phyloP scores from a whole-genome alignment of 257 asterid genomes.

The Coffea canephora region DNA sequence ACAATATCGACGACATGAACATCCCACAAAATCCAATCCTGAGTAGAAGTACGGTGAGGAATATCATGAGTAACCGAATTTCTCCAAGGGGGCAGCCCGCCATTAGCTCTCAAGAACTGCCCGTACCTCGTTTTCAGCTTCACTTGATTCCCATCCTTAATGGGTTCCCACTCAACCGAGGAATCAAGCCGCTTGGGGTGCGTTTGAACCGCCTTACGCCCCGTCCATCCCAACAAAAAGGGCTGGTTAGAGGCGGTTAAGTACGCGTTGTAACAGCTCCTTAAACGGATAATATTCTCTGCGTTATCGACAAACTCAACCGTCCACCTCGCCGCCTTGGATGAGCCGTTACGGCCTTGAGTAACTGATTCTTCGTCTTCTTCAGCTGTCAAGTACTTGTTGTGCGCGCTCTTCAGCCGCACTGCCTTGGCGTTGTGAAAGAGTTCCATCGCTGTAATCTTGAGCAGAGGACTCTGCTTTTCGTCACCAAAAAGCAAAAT shows the following conservation, averaged over 20 bases:
- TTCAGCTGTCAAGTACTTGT: conserved; percentile 42
- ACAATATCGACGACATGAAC: conserved; percentile 66
- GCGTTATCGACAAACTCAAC: conserved; percentile 32
- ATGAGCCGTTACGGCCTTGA: conserved; percentile 36
- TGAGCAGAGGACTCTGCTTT: conserved; percentile 19
- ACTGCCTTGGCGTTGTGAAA: conserved; percentile 40
- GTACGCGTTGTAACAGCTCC: conserved; percentile 39
- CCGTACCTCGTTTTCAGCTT: conserved; percentile 91
- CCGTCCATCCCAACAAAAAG: conserved; percentile 72
- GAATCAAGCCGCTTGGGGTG: conserved; percentile 66
- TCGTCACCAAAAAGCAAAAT: neutral
- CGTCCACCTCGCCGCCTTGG: conserved; percentile 36
- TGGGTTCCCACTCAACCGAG: conserved; percentile 95
- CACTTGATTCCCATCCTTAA: conserved; percentile 56
- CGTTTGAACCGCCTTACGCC: conserved; percentile 68
- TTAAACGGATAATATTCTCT: conserved; percentile 33
- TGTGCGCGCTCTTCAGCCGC: conserved; percentile 30
- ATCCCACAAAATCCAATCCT: conserved; percentile 89
- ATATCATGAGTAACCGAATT: conserved; percentile 89
- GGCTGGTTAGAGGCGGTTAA: conserved; percentile 44
- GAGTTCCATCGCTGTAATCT: conserved; percentile 34
- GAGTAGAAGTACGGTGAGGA: conserved; percentile 74
- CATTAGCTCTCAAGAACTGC: conserved; percentile 76
- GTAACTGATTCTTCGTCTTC: conserved; percentile 41
- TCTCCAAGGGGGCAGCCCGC: conserved; percentile 94